phyloP scores from a whole-genome alignment of 2,329 filamentous ascomycete species.

The Chrysosporium queenslandicum region DNA sequence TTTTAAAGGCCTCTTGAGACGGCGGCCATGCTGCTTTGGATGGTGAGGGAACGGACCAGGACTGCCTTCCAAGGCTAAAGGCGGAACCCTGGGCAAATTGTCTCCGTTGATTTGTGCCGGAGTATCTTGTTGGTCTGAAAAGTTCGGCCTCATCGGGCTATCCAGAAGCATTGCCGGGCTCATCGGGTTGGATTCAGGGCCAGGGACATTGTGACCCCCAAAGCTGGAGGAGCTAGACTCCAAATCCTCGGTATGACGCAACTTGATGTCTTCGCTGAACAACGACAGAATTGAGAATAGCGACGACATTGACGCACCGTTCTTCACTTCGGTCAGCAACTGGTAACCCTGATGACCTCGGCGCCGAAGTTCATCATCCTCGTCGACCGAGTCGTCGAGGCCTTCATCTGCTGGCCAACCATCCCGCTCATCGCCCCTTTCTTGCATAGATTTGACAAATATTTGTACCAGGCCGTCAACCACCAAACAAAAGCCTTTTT shows the following conservation, averaged over 20 bases:
- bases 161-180: conserved; percentile 29
- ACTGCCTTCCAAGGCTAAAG: conserved; percentile 50
- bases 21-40: conserved; percentile 30
- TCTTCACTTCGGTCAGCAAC: conserved; percentile 90
- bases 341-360: conserved; percentile 76
- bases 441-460: conserved; percentile 80
- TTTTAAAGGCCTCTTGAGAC: conserved; percentile 28
- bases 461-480: conserved; percentile 96
- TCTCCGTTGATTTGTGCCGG: conserved; percentile 22
- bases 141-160: conserved; percentile 23
- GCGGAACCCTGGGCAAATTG: conserved; percentile 56
- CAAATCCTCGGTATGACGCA: conserved; percentile 56
- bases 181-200: conserved; percentile 32
- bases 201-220: conserved; percentile 20
- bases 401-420: conserved; percentile 36
- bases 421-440: conserved; percentile 31
- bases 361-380: conserved; percentile 49
- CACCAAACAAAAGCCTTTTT: conserved; percentile 95
- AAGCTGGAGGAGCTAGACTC: conserved; percentile 31
- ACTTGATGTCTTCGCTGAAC: conserved; percentile 87
- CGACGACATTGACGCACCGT: conserved; percentile 96
- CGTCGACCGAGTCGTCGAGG: conserved; percentile 33
- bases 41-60: conserved; percentile 18
- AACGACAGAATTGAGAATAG: conserved; percentile 87
- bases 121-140: conserved; percentile 17